phyloP scores from a whole-genome alignment of 2,329 filamentous ascomycete genomes.

The Pestalotiopsis sp. region DNA sequence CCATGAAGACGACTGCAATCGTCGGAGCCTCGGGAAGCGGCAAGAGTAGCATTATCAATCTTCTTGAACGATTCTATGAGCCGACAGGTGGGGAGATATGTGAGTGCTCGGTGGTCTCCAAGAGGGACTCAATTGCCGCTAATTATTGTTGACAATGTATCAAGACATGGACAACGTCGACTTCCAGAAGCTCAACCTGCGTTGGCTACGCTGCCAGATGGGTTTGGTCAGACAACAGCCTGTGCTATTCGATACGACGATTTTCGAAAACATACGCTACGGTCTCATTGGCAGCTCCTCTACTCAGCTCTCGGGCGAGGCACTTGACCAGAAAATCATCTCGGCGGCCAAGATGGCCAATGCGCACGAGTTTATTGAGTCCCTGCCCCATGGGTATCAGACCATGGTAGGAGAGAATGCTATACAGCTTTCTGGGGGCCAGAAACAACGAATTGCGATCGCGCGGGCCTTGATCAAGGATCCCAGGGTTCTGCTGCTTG shows the following conservation, averaged over 20 bases:
- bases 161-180: conserved; percentile 75
- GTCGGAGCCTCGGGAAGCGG: conserved; percentile 23
- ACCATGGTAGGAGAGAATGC: conserved; percentile 85
- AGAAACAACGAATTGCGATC: conserved; percentile 91
- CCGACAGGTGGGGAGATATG: conserved; percentile 76
- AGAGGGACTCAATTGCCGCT: too few relatives aligned
- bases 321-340: conserved; percentile 65
- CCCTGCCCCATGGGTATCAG: conserved; percentile 78
- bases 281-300: conserved; percentile 80
- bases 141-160: too few relatives aligned
- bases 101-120: background rate
- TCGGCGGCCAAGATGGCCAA: conserved; percentile 85
- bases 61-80: conserved; percentile 73
- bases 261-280: conserved; percentile 82
- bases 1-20: conserved; percentile 46
- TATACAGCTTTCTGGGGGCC: conserved; percentile 78
- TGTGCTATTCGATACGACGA: conserved; percentile 81
- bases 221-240: conserved; percentile 90
- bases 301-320: conserved; percentile 67
- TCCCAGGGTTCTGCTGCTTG: conserved; percentile 75
- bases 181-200: conserved; percentile 76
- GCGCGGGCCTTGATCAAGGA: conserved; percentile 83
- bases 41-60: conserved; percentile 37
- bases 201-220: conserved; percentile 87
- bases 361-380: conserved; percentile 86